Percentiles rank a stretch among this genome's conserved stretches.
phyloP scores from a whole-genome alignment of 495 filamentous ascomycete species.

The Tuber calosporum region DNA sequence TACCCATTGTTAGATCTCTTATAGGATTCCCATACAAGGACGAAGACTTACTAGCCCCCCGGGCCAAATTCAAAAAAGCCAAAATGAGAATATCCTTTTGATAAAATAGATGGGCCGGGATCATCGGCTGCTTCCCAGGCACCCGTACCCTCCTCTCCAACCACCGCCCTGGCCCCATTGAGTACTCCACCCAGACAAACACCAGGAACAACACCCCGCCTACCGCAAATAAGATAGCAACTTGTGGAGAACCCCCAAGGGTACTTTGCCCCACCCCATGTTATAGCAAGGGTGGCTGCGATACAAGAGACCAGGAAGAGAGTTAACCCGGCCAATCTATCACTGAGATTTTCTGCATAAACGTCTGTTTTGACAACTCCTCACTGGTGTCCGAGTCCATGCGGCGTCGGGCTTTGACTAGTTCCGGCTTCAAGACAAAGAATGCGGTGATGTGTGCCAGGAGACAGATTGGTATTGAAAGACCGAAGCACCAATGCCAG shows the following conservation, averaged over 20 bases:
- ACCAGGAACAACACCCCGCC: neutral
- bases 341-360: neutral
- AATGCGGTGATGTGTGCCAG: neutral
- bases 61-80: constrained; percentile 32
- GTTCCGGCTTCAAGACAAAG: neutral
- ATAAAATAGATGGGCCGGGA: constrained; percentile 32
- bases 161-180: neutral
- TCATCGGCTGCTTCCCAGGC: constrained; percentile 23
- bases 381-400: neutral
- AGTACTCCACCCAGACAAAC: neutral
- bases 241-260: neutral
- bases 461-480: neutral
- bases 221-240: neutral
- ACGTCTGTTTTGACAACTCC: neutral
- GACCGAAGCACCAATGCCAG: neutral
- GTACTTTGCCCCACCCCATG: neutral
- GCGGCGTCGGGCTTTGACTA: neutral
- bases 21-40: neutral
- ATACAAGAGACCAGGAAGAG: neutral
- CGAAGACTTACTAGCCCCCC: neutral
- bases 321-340: neutral
- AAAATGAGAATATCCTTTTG: constrained; percentile 33
- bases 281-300: neutral
- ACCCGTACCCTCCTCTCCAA: neutral
- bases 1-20: constrained; percentile 5